phyloP scores from a whole-genome alignment of 345 rosid genomes.

The Barbarea vulgaris region DNA sequence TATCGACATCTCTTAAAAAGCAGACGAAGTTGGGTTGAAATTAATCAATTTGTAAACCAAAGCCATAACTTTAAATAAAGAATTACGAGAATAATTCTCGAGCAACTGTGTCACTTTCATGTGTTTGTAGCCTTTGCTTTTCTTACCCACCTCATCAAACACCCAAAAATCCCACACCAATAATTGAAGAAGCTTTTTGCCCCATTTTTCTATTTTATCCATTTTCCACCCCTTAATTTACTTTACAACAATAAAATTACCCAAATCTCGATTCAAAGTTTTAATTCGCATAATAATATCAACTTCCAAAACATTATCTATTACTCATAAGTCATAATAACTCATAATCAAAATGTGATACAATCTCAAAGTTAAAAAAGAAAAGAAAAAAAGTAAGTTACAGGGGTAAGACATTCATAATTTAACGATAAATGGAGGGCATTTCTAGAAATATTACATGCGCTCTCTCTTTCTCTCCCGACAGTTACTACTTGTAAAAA shows the following conservation, averaged over 20 bases:
- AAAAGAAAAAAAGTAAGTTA: too few relatives aligned
- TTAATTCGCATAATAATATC: not conserved
- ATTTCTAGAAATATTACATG: constrained; percentile 37
- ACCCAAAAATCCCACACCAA: constrained; percentile 36
- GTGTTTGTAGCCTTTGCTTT: constrained; percentile 37
- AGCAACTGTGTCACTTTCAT: constrained; percentile 34
- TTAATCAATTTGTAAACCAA: not conserved
- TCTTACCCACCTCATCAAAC: constrained; percentile 48
- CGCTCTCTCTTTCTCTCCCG: constrained; percentile 35
- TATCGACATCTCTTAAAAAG: not conserved
- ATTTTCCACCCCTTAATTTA: constrained; percentile 2
- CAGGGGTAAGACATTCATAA: constrained; percentile 28
- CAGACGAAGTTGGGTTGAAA: not conserved
- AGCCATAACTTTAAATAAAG: not conserved
- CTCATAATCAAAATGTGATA: constrained; percentile 22
- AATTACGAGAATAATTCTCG: constrained; percentile 38
- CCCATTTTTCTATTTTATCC: not conserved
- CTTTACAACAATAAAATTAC: not conserved
- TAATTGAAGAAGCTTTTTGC: constrained; percentile 18
- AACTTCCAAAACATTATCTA: constrained; percentile 35
- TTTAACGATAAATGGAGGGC: constrained; percentile 24
- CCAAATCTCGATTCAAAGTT: not conserved
- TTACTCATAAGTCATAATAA: not conserved
- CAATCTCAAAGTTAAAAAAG: not conserved
- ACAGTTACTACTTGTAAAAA: constrained; percentile 28